Conservation (phyloP, 495 filamentous ascomycete species). For the Aspergillus nanangensis region DNA sequence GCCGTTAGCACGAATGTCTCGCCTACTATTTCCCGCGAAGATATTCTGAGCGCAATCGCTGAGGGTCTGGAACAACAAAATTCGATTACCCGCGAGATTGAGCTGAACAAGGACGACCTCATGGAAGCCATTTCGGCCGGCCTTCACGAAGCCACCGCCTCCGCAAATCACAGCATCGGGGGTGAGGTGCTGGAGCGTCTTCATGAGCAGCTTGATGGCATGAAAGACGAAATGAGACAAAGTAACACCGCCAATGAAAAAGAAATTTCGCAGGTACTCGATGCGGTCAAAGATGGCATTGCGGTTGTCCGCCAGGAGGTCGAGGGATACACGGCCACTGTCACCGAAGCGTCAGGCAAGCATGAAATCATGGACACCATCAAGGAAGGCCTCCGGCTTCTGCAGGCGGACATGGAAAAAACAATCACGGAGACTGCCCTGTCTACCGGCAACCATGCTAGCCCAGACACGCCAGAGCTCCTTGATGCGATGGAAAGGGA, state of each 20-base stretch:
- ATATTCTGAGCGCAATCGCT: conserved; percentile 52
- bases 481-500: conserved; percentile 69
- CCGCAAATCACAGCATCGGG: conserved; percentile 46
- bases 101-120: conserved; percentile 59
- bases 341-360: conserved; percentile 61
- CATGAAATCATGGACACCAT: conserved; percentile 76
- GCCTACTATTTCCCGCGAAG: conserved; percentile 42
- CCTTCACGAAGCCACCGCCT: conserved; percentile 45
- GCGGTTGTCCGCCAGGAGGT: conserved; percentile 76
- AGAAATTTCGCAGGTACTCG: conserved; percentile 77
- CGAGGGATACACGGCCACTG: conserved; percentile 70
- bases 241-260: conserved; percentile 67
- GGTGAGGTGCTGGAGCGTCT: conserved; percentile 70
- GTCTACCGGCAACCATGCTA: conserved; percentile 27
- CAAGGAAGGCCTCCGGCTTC: conserved; percentile 63
- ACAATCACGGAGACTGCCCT: conserved; percentile 45
- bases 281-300: conserved; percentile 80
- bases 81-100: conserved; percentile 49
- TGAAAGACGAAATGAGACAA: conserved; percentile 71
- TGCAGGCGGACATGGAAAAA: conserved; percentile 68
- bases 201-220: conserved; percentile 66
- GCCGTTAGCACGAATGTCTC: conserved; percentile 21
- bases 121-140: conserved; percentile 62
- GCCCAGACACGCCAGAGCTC: conserved; percentile 49
- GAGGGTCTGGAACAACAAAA: conserved; percentile 51